Evolutionary conservation across 2,329 filamentous ascomycete species (phyloP), one percentile per base, ranked within the genome.

Genomic region (Colletotrichum chrysophilum): DNA sequence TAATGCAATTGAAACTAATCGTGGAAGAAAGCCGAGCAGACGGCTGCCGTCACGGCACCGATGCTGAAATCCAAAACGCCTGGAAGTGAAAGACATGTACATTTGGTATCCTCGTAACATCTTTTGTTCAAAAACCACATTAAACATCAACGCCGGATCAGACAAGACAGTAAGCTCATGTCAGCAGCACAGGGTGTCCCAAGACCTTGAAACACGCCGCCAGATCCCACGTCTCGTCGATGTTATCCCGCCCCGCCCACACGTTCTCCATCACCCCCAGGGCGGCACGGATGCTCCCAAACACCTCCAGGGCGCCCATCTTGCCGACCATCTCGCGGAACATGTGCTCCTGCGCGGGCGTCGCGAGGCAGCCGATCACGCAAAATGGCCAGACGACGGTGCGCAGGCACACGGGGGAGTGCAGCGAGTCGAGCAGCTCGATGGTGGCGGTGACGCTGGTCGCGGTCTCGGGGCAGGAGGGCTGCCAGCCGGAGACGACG

Each of bases 401-500:
- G 83, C 36, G 86, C 5, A 85, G 84, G 81, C 85, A 86, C 9
- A 82, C 81, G 12, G 82, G 77, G 8, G 82, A 81, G 14, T 82
- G 79, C 18, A 86, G 76, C 30, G 82, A 77, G 16, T 79, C 76
- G 9, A 89, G 78, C 66, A 87, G 79, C 13, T 83, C 79, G 75
- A 81, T 16, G 77, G 77, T 7, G 79, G 80, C 21, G 78, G 79
- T 56, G 77, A 87, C 80, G 26, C 81, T 76, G 28, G 77, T 75
- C 4, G 82, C 82, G 3, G 89, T 85, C 66, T 89, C 87, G 0
- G 82, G 80, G 62, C 82, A 85, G 0, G 84, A 84, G 1, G 88
- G 88, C 75, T 89, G 88, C 89, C 88, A 90, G 5, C 89, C 89
- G 2, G 84, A 86, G 4, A 89, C 83, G 24, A 90, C 87, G 5